Evolutionary conservation across 2,329 filamentous ascomycete genomes (phyloP).

Genomic region (Thelonectria rubi): DNA sequence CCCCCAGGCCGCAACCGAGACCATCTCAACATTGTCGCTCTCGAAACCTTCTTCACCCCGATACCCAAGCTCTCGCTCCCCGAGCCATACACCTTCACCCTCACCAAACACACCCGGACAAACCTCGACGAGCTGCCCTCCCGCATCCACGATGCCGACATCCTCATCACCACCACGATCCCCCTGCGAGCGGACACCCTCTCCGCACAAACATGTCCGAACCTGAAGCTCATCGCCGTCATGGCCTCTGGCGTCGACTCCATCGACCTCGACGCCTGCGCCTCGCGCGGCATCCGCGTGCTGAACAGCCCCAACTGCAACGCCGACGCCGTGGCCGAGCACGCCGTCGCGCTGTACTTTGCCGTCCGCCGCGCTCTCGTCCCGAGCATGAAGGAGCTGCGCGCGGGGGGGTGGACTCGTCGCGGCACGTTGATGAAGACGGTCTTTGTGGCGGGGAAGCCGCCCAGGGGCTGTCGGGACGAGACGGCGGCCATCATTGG

Average conservation of each 20-base stretch:
- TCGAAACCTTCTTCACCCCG: conserved; percentile 23
- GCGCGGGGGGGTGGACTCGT: conserved; percentile 11
- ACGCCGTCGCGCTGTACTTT: conserved; percentile 75
- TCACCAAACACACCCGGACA: conserved; percentile 12
- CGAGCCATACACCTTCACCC: conserved; percentile 14
- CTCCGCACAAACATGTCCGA: conserved; percentile 1
- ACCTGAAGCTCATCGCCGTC: conserved; percentile 23
- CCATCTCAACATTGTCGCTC: conserved; percentile 25
- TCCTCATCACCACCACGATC: conserved; percentile 39
- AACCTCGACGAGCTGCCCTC: conserved; percentile 9
- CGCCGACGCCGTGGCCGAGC: conserved; percentile 77
- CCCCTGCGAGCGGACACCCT: conserved; percentile 27
- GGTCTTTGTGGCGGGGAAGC: conserved; percentile 25
- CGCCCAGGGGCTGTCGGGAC: conserved; percentile 41
- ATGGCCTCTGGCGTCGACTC: conserved; percentile 74
- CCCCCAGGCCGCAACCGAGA: background rate
- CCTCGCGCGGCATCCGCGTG: conserved; percentile 70
- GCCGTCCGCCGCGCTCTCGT: conserved; percentile 47
- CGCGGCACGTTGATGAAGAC: conserved; percentile 11
- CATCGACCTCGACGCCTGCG: conserved; percentile 66
- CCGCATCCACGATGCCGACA: conserved; percentile 38
- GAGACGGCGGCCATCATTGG: conserved; percentile 43
- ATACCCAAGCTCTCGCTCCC: conserved; percentile 20
- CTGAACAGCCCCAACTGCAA: conserved; percentile 79
- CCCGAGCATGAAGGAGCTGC: conserved; percentile 7